These are phyloP conservation scores for Handroanthus guayacan DNA, from an alignment of 257 asterid genomes.

Conservation along the genomic window DNA sequence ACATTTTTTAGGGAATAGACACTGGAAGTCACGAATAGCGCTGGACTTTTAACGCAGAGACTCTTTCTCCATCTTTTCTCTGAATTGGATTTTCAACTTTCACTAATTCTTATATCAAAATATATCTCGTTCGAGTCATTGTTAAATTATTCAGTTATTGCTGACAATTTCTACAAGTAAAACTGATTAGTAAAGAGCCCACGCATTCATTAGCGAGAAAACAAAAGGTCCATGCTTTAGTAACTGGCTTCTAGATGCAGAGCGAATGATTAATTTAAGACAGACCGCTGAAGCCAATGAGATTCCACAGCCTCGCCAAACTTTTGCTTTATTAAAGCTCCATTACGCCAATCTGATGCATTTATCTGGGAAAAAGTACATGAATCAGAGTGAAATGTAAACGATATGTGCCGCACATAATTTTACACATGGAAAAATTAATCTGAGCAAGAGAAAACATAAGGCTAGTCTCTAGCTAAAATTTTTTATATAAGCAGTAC, in stretches of 20 bases:
- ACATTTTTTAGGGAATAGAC: background rate
- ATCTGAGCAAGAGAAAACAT: constrained; percentile 19
- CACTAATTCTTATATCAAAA: constrained; percentile 3
- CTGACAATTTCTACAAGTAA: constrained; percentile 1
- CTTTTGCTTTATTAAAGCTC: constrained; percentile 88
- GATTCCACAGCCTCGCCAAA: constrained; percentile 99
- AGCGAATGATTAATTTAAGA: constrained; percentile 37
- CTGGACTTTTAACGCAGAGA: constrained; percentile 16
- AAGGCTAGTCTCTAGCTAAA: constrained; percentile 16
- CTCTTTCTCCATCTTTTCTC: constrained; percentile 13
- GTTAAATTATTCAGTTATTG: constrained; percentile 11
- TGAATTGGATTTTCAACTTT: background rate
- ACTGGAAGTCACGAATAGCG: background rate
- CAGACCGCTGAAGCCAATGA: constrained; percentile 87
- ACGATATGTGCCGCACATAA: background rate
- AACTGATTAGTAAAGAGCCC: constrained; percentile 6
- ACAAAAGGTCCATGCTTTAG: constrained; percentile 15
- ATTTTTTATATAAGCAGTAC: constrained; percentile 46
- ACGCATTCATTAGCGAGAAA: constrained; percentile 18
- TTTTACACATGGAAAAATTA: background rate
- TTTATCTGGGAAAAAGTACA: constrained; percentile 61
- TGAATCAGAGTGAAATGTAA: constrained; percentile 24
- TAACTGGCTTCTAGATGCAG: constrained; percentile 30
- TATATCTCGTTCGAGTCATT: background rate
- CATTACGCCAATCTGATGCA: constrained; percentile 98